phyloP scores from a whole-genome alignment of 768 basidiomycete species.

The Imleria badia region DNA sequence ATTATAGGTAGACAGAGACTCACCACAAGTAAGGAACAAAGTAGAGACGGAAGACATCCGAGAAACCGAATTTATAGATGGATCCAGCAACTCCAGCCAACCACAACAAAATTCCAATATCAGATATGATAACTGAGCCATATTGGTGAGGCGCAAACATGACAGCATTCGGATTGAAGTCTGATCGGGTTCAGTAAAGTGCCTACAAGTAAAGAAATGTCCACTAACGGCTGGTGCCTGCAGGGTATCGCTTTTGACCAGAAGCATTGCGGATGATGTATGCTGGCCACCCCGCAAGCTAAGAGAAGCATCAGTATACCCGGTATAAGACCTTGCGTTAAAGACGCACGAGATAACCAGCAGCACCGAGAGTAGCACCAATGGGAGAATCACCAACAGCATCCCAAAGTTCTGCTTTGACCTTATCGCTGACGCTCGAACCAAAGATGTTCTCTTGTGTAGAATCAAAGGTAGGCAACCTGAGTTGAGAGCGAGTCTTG shows the following conservation, averaged over 20 bases:
- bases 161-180: slow-evolving; percentile 75
- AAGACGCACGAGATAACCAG: slow-evolving; percentile 57
- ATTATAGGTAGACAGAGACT: background rate
- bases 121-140: slow-evolving; percentile 75
- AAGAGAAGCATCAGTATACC: background rate
- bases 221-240: slow-evolving; percentile 72
- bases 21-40: slow-evolving; percentile 86
- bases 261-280: slow-evolving; percentile 84
- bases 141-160: slow-evolving; percentile 87
- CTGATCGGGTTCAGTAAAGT: slow-evolving; percentile 27
- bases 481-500: slow-evolving; percentile 72
- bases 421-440: slow-evolving; percentile 60
- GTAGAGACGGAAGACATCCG: slow-evolving; percentile 75
- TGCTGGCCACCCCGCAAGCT: slow-evolving; percentile 84
- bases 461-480: slow-evolving; percentile 64
- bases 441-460: slow-evolving; percentile 66
- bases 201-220: background rate
- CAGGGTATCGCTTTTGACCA: slow-evolving; percentile 81
- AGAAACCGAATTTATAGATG: slow-evolving; percentile 62
- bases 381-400: slow-evolving; percentile 92
- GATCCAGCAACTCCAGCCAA: slow-evolving; percentile 55
- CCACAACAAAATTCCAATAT: slow-evolving; percentile 79
- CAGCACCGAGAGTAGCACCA: slow-evolving; percentile 52
- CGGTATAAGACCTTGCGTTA: background rate
- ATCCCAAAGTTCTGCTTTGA: slow-evolving; percentile 75